Base-by-base conservation (phyloP, 2,329 filamentous ascomycete species). In the Colletotrichum sidae region DNA sequence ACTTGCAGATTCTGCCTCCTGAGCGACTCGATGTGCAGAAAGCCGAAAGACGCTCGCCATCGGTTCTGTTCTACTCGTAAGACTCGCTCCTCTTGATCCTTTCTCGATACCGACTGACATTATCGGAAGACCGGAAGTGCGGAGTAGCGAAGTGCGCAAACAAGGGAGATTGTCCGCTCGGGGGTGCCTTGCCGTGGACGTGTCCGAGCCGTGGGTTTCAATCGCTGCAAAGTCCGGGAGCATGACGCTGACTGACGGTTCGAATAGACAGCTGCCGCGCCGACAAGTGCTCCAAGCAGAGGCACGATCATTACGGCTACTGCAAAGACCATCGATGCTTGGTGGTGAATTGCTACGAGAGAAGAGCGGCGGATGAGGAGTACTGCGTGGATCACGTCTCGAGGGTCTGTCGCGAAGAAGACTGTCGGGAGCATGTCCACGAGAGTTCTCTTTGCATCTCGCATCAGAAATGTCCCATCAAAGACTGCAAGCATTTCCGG, bases 141-240 rank as follows among this genome's bases (percentile, higher is more conserved):
- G 63, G 58, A 2, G 52, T 63, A n/a, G 25, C 33, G 33, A 44
- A 37, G 37, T 66, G 63, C 47, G 53, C 13, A 35, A 49, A 50
- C 33, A 34, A 41, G 33, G 63, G 63, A 15, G 63, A 66, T 17
- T 63, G 58, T 39, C 63, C 58, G 41, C 34, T 44, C 17, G 47
- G 47, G 8, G 34, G 56, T n/a, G 33, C 63, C 33, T 49, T 66
- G 10, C 63, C 63, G 25, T 66, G 63, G 63, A 56, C 57, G 11
- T 66, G 63, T 56, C 46, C 59, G 33, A 60, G 60, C 53, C 63
- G 63, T 66, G 33, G 63, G 63, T 57, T 50, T 38, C 38, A 15
- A 33, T 37, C 13, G 39, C 41, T 38, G 35, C 3, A n/a, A 4
- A 12, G 37, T 12, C 47, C 37, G 37, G n/a, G 52, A 13, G 15